A percentile compares a stretch with the other conserved stretches of the same genome.
Conservation (phyloP, 2,329 filamentous ascomycete species). For the Leptodontidium sp. region DNA sequence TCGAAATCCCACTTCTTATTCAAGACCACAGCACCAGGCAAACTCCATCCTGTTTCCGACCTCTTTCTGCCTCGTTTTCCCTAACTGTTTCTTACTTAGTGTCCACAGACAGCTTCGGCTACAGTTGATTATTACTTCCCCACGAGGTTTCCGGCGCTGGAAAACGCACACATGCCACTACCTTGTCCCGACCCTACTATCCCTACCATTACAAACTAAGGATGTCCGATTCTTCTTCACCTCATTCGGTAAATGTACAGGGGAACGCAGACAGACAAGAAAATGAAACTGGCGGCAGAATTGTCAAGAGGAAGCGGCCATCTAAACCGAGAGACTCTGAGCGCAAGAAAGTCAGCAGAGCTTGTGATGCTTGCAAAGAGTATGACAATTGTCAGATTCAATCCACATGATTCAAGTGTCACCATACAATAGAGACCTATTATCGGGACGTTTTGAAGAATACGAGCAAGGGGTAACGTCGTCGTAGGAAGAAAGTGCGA, state of each 20-base stretch:
- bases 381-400: not conserved
- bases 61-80: not conserved
- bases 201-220: too few relatives aligned
- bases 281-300: not conserved
- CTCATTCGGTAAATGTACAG: not conserved
- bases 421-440: too few relatives aligned
- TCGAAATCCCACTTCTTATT: not conserved
- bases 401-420: too few relatives aligned
- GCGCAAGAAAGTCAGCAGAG: constrained; percentile 31
- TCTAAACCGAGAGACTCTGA: constrained; percentile 3
- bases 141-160: not conserved
- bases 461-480: not conserved
- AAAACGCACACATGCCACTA: not conserved
- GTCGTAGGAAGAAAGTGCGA: constrained; percentile 26
- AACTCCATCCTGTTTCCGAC: not conserved
- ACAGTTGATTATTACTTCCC: too few relatives aligned
- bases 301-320: not conserved
- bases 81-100: too few relatives aligned
- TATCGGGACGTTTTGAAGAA: too few relatives aligned
- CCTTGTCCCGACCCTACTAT: too few relatives aligned
- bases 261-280: not conserved
- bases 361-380: constrained; percentile 34
- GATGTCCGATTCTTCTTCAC: not conserved
- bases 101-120: too few relatives aligned
- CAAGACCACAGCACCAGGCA: not conserved